Evolutionary conservation across 1,139 yeast species (phyloP).

Genomic region (Saccharomycopsis phalli): DNA sequence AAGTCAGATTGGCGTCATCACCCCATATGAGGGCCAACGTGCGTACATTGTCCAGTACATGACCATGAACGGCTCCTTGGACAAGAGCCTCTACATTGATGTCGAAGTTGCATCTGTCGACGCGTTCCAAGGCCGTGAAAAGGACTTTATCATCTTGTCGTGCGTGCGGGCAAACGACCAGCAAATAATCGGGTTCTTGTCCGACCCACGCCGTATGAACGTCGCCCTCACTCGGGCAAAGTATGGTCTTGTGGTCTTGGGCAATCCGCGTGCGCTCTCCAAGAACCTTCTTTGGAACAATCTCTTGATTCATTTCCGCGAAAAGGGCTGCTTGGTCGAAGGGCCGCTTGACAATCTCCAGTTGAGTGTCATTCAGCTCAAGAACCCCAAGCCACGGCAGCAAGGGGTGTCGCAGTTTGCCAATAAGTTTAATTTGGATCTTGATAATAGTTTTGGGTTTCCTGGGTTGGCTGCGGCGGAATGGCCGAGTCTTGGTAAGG

Average conservation of each 20-base stretch:
- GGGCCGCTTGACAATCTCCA: slow-evolving; percentile 83
- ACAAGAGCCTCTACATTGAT: slow-evolving; percentile 52
- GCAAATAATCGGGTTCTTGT: slow-evolving; percentile 76
- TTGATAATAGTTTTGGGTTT: background rate
- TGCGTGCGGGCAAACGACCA: slow-evolving; percentile 89
- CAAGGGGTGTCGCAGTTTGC: background rate
- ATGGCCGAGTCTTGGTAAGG: slow-evolving; percentile 1
- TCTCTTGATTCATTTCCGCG: slow-evolving; percentile 68
- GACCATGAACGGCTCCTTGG: slow-evolving; percentile 60
- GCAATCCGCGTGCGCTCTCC: slow-evolving; percentile 74
- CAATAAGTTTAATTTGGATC: background rate
- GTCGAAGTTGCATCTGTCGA: slow-evolving; percentile 92
- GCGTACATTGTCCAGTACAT: slow-evolving; percentile 74
- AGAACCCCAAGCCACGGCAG: slow-evolving; percentile 19
- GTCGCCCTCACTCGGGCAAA: slow-evolving; percentile 91
- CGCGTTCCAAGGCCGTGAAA: slow-evolving; percentile 95
- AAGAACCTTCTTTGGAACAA: slow-evolving; percentile 74
- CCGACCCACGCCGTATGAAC: slow-evolving; percentile 84
- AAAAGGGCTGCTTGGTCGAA: slow-evolving; percentile 81
- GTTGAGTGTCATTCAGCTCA: slow-evolving; percentile 30
- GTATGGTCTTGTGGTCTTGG: slow-evolving; percentile 73
- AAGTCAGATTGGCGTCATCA: slow-evolving; percentile 80
- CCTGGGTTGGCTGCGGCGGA: too few species aligned
- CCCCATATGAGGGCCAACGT: slow-evolving; percentile 94
- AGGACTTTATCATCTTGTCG: slow-evolving; percentile 78